Evolutionary conservation across 2,329 filamentous ascomycete species (phyloP).

Genomic region (Colletotrichum godetiae): DNA sequence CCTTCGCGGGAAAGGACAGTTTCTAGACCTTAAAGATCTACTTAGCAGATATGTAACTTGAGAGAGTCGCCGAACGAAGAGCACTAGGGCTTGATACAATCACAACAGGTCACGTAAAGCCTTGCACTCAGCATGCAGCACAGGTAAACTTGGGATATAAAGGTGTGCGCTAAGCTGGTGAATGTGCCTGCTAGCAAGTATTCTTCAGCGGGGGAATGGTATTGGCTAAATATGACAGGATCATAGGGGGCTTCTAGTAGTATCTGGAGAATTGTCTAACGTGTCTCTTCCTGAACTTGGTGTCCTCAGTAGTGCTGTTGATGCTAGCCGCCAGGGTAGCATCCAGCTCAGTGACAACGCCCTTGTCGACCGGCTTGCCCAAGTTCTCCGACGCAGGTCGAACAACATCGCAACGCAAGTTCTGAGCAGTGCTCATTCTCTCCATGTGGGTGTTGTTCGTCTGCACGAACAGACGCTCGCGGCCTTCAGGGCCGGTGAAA

Average conservation of each 20-base stretch:
- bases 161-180: too few relatives aligned
- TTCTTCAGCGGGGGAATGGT: background rate
- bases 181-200: too few relatives aligned
- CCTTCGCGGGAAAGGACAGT: too few relatives aligned
- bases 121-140: too few relatives aligned
- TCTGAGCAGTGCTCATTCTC: constrained; percentile 43
- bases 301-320: constrained; percentile 26
- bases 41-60: too few relatives aligned
- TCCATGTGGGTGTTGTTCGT: constrained; percentile 56
- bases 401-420: constrained; percentile 28
- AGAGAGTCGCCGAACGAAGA: too few relatives aligned
- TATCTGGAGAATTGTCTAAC: constrained; percentile 5
- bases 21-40: too few relatives aligned
- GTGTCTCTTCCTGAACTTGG: constrained; percentile 15
- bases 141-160: too few relatives aligned
- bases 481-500: constrained; percentile 47
- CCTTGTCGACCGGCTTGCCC: constrained; percentile 28
- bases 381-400: constrained; percentile 28
- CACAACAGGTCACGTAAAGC: too few relatives aligned
- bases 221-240: too few relatives aligned
- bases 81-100: too few relatives aligned
- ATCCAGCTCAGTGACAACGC: constrained; percentile 31
- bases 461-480: constrained; percentile 53
- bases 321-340: constrained; percentile 30
- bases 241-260: background rate